phyloP scores from a whole-genome alignment of 768 basidiomycete species.

The Rhodotorula kratochvilovae region DNA sequence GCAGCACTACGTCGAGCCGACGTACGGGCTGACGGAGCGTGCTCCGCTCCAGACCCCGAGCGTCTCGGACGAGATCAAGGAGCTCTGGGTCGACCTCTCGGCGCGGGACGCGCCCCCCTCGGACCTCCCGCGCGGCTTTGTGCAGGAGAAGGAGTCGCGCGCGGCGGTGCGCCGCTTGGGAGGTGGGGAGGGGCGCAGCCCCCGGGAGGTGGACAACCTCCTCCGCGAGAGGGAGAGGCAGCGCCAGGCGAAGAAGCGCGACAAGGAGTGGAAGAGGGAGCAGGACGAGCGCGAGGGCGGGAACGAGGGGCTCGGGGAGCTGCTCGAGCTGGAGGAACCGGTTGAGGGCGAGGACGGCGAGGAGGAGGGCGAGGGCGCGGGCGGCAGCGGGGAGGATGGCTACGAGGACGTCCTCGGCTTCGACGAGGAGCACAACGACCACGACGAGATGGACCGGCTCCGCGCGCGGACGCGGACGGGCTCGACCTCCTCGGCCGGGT shows the following conservation, averaged over 20 bases:
- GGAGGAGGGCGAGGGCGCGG: not conserved
- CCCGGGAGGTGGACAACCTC: not conserved
- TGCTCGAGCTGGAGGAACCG: not conserved
- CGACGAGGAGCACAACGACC: constrained; percentile 1
- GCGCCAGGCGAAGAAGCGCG: not conserved
- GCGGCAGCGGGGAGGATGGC: no score
- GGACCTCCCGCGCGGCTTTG: not conserved
- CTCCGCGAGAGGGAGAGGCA: not conserved
- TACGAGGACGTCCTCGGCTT: not conserved
- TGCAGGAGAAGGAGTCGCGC: not conserved
- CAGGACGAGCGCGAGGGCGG: not conserved
- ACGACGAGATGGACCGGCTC: not conserved
- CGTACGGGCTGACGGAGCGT: not conserved
- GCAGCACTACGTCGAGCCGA: not conserved
- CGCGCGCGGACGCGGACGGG: not conserved
- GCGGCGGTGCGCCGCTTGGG: not conserved
- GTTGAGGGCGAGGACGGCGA: not conserved
- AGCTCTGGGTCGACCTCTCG: not conserved
- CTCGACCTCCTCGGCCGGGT: not conserved
- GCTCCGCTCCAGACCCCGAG: not conserved
- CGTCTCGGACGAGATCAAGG: not conserved
- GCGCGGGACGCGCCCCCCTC: no score
- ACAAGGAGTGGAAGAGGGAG: not conserved
- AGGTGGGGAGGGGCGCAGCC: not conserved
- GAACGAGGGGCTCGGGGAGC: not conserved